Evolutionary conservation across 805 yeast genomes (phyloP), one percentile per base, ranked within the genome.

Genomic region (Candida jianshihensis): DNA sequence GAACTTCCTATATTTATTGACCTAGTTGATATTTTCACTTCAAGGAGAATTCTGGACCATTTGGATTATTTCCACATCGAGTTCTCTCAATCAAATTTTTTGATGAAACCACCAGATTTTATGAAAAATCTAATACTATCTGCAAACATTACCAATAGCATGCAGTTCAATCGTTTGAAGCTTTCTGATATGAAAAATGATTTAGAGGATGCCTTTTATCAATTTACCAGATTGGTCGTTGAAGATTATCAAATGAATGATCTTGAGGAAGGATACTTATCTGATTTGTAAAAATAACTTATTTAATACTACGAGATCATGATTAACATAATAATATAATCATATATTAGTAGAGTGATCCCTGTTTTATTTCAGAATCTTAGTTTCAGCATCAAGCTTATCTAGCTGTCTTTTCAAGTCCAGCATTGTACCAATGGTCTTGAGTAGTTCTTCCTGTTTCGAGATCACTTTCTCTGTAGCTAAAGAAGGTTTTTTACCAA

Each of bases 391-490:
- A 43, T 85, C 89, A 12, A 89, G 64, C 60, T 87, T 88, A 57
- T 92, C 98, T 16, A 77, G 75, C 38, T 86, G 95, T 55, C 77
- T 81, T 61, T 90, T 90, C 13, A 89, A 67, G 37, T 92, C 97
- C 37, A 89, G 65, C 43, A 90, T 63, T 2, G 81, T 71, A 11
- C 77, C 78, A 21, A 86, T 83, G 1, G 79, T 66, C 44, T 79
- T 78, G 33, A 83, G 68, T 35, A 92, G 60, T 38, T 75, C 76
- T 48, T 90, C 97, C 53, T 82, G 88, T 50, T 75, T 77, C 6
- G 78, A 70, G 59, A 86, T 74, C 1, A 89, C 87, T 35, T 70
- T 76, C 25, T 81, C 75, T 0, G 97, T 84, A 5, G 95, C 90
- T 81, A 92, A 81, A 2, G 80, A 79, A 1, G 97, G 97, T 46